Evolutionary conservation across 176 grass and related monocot genomes (phyloP).

Genomic region (Aegilops bicornis): DNA sequence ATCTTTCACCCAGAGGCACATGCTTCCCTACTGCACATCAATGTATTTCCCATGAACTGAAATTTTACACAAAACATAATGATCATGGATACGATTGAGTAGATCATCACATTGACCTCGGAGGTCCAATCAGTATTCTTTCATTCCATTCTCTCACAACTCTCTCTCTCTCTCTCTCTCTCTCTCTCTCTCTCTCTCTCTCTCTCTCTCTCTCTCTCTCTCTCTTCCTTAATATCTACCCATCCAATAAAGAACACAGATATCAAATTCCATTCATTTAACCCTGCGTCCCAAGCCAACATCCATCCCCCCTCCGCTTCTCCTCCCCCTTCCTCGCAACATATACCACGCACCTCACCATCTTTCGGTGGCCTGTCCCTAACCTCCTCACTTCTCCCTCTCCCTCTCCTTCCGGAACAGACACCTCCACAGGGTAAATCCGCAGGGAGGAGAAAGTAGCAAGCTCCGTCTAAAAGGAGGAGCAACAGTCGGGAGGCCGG

Average conservation of each 20-base stretch:
- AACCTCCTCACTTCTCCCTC: constrained; percentile 3
- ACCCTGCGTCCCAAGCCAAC: neutral
- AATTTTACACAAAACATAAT: neutral
- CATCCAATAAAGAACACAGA: constrained; percentile 46
- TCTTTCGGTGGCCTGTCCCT: constrained; percentile 49
- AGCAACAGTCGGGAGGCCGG: constrained; percentile 13
- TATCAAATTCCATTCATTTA: constrained; percentile 38
- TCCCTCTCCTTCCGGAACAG: constrained; percentile 13
- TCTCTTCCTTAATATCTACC: constrained; percentile 31
- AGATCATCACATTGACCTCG: constrained; percentile 22
- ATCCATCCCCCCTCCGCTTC: constrained; percentile 13
- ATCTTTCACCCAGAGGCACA: no score
- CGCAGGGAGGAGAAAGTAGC: constrained; percentile 2
- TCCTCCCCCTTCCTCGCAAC: constrained; percentile 46
- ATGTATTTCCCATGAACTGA: neutral
- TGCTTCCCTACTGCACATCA: neutral
- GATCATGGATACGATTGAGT: neutral
- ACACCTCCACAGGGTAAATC: constrained; percentile 1
- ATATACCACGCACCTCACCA: constrained; percentile 51
- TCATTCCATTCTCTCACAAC: constrained; percentile 21
- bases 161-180: neutral
- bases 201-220: neutral
- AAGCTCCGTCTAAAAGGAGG: constrained; percentile 8
- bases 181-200: neutral
- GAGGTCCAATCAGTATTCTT: constrained; percentile 9